Evolutionary conservation across 495 filamentous ascomycete species (phyloP).

Genomic region (Aspergillus funiculosus): DNA sequence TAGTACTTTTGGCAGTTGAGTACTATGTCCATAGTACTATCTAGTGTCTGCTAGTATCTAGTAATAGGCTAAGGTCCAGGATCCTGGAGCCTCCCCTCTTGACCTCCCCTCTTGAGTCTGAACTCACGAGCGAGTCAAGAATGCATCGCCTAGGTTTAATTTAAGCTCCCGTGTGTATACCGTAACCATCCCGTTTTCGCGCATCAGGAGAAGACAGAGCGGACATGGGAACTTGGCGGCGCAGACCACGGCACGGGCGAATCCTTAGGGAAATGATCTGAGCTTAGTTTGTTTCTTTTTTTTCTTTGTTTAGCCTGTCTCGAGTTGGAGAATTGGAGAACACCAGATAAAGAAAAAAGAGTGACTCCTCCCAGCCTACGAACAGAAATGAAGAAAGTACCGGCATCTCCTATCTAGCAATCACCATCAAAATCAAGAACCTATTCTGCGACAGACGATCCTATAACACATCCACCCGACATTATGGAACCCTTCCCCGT

Average conservation of each 20-base stretch:
- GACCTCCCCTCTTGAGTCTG: neutral
- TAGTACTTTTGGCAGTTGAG: too few species aligned
- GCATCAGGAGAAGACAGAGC: neutral
- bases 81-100: neutral
- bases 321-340: too few species aligned
- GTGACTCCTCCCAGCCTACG: neutral
- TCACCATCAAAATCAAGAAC: too few species aligned
- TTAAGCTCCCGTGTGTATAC: neutral
- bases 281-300: neutral
- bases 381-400: too few species aligned
- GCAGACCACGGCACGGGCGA: neutral
- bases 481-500: constrained; percentile 21
- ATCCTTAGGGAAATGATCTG: neutral
- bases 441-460: constrained; percentile 4
- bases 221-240: constrained; percentile 1
- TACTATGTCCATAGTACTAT: too few species aligned
- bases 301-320: neutral
- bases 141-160: neutral
- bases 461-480: constrained; percentile 18
- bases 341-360: neutral
- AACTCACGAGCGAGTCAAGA: neutral
- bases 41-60: too few species aligned
- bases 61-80: neutral
- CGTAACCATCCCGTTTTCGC: too few species aligned
- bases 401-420: too few species aligned